Percentiles rank a stretch among this genome's conserved stretches.
These are phyloP conservation scores for Euphorbia peplus DNA, from an alignment of 345 rosid species.

Conservation along the genomic window DNA sequence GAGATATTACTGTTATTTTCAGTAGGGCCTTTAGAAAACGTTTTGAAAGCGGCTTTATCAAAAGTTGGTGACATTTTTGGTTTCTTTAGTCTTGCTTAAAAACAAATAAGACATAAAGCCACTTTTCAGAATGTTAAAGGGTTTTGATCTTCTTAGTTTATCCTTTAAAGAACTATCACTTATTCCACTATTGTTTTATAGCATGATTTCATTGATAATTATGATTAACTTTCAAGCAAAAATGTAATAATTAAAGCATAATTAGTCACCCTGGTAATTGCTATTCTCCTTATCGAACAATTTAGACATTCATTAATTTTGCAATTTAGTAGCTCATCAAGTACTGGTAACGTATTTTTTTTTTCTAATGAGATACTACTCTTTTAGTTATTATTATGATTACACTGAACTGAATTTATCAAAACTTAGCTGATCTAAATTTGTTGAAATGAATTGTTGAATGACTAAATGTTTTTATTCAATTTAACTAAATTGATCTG, in stretches of 20 bases:
- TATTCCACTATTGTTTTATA: neutral
- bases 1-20: neutral
- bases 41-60: neutral
- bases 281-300: too few relatives aligned
- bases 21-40: neutral
- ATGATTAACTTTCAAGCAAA: conserved; percentile 4
- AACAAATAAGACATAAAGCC: neutral
- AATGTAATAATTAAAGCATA: neutral
- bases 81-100: neutral
- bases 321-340: too few relatives aligned
- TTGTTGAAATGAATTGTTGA: too few relatives aligned
- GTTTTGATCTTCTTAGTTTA: neutral
- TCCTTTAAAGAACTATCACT: neutral
- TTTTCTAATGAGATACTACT: too few relatives aligned
- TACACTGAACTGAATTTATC: too few relatives aligned
- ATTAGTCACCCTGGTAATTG: neutral
- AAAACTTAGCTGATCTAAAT: too few relatives aligned
- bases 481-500: too few relatives aligned
- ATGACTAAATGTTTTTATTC: too few relatives aligned
- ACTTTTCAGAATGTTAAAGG: neutral
- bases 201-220: conserved; percentile 1
- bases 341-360: too few relatives aligned
- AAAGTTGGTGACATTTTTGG: neutral
- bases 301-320: too few relatives aligned
- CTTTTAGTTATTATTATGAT: too few relatives aligned